Conservation (phyloP, 164 flowering plant genomes). For the Stephania cephalantha region DNA sequence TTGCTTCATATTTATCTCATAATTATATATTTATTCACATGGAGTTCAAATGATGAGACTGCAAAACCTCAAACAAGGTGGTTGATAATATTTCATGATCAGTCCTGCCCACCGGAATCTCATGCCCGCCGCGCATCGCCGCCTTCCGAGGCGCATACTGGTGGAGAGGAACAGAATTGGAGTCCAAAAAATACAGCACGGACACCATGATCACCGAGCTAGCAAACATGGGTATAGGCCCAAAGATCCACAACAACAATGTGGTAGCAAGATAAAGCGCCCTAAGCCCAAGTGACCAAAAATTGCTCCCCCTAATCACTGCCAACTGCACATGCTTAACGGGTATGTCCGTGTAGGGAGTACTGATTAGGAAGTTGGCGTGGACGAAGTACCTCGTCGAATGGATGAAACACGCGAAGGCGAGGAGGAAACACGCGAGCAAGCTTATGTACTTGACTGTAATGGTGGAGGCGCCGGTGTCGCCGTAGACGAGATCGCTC, state of each 20-base stretch:
- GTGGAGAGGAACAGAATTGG: conserved; percentile 32
- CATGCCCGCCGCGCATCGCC: too few species aligned
- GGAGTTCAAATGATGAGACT: neutral
- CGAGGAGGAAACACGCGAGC: conserved; percentile 47
- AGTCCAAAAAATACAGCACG: conserved; percentile 33
- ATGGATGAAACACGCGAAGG: conserved; percentile 54
- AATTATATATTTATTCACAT: too few species aligned
- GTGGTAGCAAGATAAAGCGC: conserved; percentile 47
- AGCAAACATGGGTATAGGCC: conserved; percentile 53
- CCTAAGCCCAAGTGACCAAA: conserved; percentile 52
- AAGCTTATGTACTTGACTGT: conserved; percentile 49
- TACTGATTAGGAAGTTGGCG: conserved; percentile 56
- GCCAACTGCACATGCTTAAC: conserved; percentile 31
- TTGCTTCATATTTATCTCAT: too few species aligned
- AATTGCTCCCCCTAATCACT: conserved; percentile 43
- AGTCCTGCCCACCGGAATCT: too few species aligned
- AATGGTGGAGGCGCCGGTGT: conserved; percentile 35
- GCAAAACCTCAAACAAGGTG: neutral
- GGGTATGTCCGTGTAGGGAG: conserved; percentile 48
- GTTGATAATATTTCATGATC: too few species aligned
- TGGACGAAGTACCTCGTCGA: conserved; percentile 44
- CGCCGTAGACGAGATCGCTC: conserved; percentile 40
- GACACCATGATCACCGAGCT: conserved; percentile 33
- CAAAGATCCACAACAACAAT: conserved; percentile 53
- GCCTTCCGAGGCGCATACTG: conserved; percentile 12